Conservation (phyloP, 2,329 filamentous ascomycete genomes). For the Colletotrichum cuscutae region DNA sequence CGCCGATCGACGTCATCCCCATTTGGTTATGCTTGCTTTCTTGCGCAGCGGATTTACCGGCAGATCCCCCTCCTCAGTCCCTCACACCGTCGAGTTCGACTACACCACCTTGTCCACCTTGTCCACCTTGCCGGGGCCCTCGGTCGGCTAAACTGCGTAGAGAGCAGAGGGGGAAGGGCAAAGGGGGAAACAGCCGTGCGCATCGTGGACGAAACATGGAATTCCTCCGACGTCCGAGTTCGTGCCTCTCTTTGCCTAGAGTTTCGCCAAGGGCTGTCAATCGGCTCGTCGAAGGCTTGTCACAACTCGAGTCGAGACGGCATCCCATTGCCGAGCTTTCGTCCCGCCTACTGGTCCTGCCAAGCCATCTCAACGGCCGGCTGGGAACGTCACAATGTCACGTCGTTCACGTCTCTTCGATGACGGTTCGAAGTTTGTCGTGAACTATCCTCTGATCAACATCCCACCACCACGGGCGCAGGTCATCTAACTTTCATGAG, state of each 20-base stretch:
- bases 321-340: slow-evolving; percentile 28
- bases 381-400: slow-evolving; percentile 22
- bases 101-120: neutral
- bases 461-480: neutral
- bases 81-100: neutral
- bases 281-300: slow-evolving; percentile 31
- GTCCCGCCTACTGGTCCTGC: slow-evolving; percentile 22
- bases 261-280: slow-evolving; percentile 31
- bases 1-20: slow-evolving; percentile 11
- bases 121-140: neutral
- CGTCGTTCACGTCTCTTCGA: neutral
- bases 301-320: slow-evolving; percentile 23
- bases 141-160: neutral
- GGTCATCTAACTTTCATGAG: neutral
- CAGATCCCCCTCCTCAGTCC: slow-evolving; percentile 11
- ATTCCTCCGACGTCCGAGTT: slow-evolving; percentile 18
- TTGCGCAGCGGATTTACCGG: slow-evolving; percentile 10
- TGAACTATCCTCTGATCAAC: neutral
- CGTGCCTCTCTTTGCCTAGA: slow-evolving; percentile 1
- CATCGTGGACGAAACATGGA: slow-evolving; percentile 25
- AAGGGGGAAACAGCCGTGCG: slow-evolving; percentile 24
- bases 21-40: slow-evolving; percentile 32
- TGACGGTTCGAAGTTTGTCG: neutral
- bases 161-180: neutral
- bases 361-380: slow-evolving; percentile 24